These are phyloP conservation scores for Salicornia ramosissima DNA, from an alignment of 148 eudicot species.

Conservation along the genomic window DNA sequence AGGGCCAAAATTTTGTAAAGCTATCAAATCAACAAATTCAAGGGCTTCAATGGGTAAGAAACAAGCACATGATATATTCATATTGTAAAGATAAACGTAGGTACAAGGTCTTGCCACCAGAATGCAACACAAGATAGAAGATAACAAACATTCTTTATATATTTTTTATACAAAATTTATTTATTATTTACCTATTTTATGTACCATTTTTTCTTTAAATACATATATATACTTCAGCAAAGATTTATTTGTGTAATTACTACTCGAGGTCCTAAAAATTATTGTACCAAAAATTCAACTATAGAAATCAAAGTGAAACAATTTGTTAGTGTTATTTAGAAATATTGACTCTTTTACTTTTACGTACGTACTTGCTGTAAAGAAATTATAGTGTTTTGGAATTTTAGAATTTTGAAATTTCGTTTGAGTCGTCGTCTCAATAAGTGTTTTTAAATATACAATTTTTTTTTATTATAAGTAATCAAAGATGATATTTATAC, in stretches of 20 bases:
- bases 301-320: conserved; percentile 2
- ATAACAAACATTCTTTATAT: conserved; percentile 7
- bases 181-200: no score
- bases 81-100: conserved; percentile 73
- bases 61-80: conserved; percentile 69
- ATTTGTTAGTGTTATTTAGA: not conserved
- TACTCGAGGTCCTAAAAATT: not conserved
- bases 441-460: no score
- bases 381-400: no score
- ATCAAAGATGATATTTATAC: no score
- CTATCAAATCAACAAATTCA: conserved; percentile 51
- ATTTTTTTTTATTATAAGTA: no score
- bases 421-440: no score
- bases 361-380: no score
- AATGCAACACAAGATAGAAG: conserved; percentile 39
- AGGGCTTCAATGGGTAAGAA: conserved; percentile 75
- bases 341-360: not conserved
- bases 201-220: not conserved
- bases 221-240: not conserved
- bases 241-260: conserved; percentile 2
- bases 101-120: conserved; percentile 72
- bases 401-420: no score
- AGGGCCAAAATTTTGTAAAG: conserved; percentile 63
- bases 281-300: conserved; percentile 10
- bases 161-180: not conserved